Base-by-base conservation (phyloP, 257 asterid species). In the Nicotiana otophora region DNA sequence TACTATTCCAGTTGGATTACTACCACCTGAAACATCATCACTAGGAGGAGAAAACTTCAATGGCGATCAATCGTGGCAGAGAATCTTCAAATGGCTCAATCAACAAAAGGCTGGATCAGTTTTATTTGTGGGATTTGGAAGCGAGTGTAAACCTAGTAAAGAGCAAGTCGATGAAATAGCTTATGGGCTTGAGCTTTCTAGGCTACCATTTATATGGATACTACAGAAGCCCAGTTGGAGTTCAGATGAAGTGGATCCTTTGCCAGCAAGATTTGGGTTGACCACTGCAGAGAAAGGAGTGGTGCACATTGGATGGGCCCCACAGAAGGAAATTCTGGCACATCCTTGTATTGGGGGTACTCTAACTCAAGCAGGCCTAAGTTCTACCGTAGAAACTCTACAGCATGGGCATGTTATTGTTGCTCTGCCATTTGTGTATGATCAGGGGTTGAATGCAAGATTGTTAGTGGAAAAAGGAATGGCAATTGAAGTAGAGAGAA, bases 281-380 rank as follows among this genome's bases (percentile, higher is more conserved):
- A 39, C 28, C 11, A 74, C n/a, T 3, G 62, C 1, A 3, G 79
- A 74, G 39, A 83, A 77, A 36, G 92, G 92, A 15, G n/a, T 80
- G 16, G 85, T 86, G 39, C 88, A 86, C 15, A 8, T 87, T 1
- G 92, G 91, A 1, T 89, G 92, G 92, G 89, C 82, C 0, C 90
- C 88, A 0, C 92, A 89, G 75, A 79, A 82, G 89, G 91, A 87
- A 42, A 83, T 89, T 30, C 79, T 89, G 0, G 89, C 72, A 46
- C 92, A 89, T 54, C 86, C 88, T 78, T 75, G 91, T 0, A 30
- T 87, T 42, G 86, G 88, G 14, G 87, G 86, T 0, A 82, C 81
- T 0, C 62, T 87, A 68, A 81, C 69, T 33, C 89, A 88, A 17
- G 86, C 70, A 16, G 91, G 92, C 1, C 75, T 86, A 85, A 85